Conservation (phyloP, 345 rosid genomes). For the Salix udensis region DNA sequence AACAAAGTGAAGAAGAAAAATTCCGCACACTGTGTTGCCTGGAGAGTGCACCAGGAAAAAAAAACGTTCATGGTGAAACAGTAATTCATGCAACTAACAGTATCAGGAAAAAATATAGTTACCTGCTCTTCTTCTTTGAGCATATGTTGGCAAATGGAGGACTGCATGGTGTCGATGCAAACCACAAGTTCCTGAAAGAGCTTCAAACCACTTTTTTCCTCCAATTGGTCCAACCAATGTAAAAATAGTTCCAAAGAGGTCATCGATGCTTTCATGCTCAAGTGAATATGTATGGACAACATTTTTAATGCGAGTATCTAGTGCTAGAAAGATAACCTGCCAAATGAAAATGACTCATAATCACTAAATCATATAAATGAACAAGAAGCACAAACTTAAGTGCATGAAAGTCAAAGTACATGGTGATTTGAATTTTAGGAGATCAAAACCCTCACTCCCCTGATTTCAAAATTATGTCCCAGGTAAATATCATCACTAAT, state of each 20-base stretch:
- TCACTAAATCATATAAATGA: background rate
- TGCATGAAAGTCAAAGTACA: background rate
- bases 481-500: too few species aligned
- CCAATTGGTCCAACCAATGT: constrained; percentile 38
- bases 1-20: background rate
- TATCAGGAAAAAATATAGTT: background rate
- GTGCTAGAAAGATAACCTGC: constrained; percentile 67
- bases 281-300: constrained; percentile 56
- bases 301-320: constrained; percentile 51
- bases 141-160: constrained; percentile 64
- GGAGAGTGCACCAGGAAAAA: background rate
- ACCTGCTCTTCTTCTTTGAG: constrained; percentile 85
- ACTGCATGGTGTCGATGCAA: constrained; percentile 44
- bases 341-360: constrained; percentile 15
- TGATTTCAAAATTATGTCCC: too few species aligned
- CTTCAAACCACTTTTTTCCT: constrained; percentile 24
- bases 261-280: constrained; percentile 59
- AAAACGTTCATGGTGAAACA: background rate
- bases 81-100: background rate
- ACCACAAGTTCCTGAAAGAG: constrained; percentile 47
- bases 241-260: constrained; percentile 41
- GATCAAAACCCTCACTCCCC: background rate
- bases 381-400: background rate
- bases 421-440: background rate
- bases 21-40: too few species aligned